Evolutionary conservation across 1,284 basidiomycete species (phyloP).

Genomic region (Xerocomus cyaneibrunnescens): DNA sequence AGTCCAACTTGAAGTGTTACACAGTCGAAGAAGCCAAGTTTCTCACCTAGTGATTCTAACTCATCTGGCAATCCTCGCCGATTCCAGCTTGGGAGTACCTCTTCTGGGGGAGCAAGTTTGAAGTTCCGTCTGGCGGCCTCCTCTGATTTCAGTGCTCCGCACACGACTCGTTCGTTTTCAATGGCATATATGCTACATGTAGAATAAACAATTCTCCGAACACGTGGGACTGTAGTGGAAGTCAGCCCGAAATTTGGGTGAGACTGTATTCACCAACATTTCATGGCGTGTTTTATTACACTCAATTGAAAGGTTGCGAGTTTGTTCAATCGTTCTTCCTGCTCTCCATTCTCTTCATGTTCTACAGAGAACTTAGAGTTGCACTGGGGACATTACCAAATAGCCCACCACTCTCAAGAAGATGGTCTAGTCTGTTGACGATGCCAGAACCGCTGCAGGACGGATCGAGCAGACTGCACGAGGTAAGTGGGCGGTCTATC

Average conservation of each 20-base stretch:
- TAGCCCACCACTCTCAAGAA: conserved; percentile 63
- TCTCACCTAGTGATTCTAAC: conserved; percentile 49
- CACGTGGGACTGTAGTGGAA: conserved; percentile 49
- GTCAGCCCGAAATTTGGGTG: conserved; percentile 14
- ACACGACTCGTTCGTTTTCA: conserved; percentile 89
- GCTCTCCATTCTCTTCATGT: conserved; percentile 48
- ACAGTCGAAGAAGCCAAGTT: background rate
- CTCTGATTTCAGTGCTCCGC: conserved; percentile 66
- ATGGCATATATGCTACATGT: conserved; percentile 91
- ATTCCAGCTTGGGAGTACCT: conserved; percentile 78
- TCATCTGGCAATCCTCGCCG: conserved; percentile 72
- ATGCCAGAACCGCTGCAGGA: conserved; percentile 94
- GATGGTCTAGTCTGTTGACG: conserved; percentile 85
- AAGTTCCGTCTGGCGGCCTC: conserved; percentile 65
- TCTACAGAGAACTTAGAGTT: conserved; percentile 33
- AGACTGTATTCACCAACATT: conserved; percentile 55
- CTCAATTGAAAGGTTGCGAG: conserved; percentile 87
- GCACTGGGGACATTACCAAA: background rate
- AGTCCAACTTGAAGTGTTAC: background rate
- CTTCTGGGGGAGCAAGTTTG: conserved; percentile 58
- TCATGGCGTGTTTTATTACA: conserved; percentile 95
- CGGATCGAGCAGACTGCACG: conserved; percentile 78
- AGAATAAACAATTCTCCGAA: conserved; percentile 89
- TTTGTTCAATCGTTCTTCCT: conserved; percentile 73
- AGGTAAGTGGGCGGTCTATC: conserved; percentile 4